Percentiles rank a stretch among this genome's conserved stretches.
phyloP scores from a whole-genome alignment of 805 yeast species.

The Wickerhamomyces bovis region DNA sequence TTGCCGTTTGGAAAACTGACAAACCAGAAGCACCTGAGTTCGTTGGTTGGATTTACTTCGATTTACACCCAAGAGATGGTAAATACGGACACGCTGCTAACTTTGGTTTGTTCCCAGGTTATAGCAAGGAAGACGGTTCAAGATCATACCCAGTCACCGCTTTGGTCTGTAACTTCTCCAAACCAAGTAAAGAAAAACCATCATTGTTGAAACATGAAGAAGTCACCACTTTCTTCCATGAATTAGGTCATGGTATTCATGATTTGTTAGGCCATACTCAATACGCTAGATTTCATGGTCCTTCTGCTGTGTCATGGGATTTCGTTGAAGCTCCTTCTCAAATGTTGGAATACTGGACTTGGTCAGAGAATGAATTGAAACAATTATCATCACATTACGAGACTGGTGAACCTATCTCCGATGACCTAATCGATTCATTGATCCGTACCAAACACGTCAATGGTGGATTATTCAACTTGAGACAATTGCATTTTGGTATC shows the following conservation, averaged over 20 bases:
- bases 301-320: conserved; percentile 71
- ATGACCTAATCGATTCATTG: conserved; percentile 50
- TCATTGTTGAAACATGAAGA: conserved; percentile 72
- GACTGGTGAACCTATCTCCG: conserved; percentile 51
- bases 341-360: conserved; percentile 83
- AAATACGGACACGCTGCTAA: conserved; percentile 89
- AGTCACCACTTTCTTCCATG: conserved; percentile 83
- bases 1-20: conserved; percentile 65
- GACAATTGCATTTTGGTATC: conserved; percentile 74
- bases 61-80: conserved; percentile 80
- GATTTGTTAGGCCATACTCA: conserved; percentile 61
- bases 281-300: conserved; percentile 66
- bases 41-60: conserved; percentile 75
- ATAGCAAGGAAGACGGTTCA: conserved; percentile 38
- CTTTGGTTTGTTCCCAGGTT: conserved; percentile 63
- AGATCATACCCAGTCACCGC: conserved; percentile 67
- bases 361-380: conserved; percentile 60
- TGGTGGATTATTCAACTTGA: conserved; percentile 62
- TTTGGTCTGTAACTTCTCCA: conserved; percentile 78
- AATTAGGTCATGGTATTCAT: conserved; percentile 86
- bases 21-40: conserved; percentile 43
- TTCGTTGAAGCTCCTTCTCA: conserved; percentile 92
- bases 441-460: conserved; percentile 67
- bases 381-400: conserved; percentile 59
- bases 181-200: conserved; percentile 64